Evolutionary conservation across 2,329 filamentous ascomycete genomes (phyloP).

Genomic region (Zelopaecilomyces penicillatus): DNA sequence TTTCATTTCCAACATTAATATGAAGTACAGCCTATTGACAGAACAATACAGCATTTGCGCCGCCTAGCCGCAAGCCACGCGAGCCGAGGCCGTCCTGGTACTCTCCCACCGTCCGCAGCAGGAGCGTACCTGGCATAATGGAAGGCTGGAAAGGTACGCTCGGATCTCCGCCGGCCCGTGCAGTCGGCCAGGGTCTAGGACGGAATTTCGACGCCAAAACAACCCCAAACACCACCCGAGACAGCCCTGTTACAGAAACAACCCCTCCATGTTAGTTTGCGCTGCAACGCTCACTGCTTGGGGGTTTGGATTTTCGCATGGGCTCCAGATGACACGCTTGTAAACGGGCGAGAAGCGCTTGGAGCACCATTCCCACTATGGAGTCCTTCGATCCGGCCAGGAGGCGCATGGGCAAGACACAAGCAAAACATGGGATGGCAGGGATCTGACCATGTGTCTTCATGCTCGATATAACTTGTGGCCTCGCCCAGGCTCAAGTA

Average conservation of each 20-base stretch:
- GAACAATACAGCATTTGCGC: no score
- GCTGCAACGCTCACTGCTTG: no score
- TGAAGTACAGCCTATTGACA: no score
- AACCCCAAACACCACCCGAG: slow-evolving; percentile 24
- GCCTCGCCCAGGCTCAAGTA: slow-evolving; percentile 3
- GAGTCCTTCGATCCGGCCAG: not conserved
- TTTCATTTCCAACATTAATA: no score
- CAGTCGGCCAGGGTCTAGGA: slow-evolving; percentile 7
- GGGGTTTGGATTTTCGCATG: no score
- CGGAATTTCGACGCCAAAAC: slow-evolving; percentile 8
- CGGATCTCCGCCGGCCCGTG: slow-evolving; percentile 6
- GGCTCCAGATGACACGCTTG: no score
- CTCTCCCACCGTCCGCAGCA: no score
- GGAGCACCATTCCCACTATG: not conserved
- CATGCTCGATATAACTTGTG: slow-evolving; percentile 13
- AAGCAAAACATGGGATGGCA: slow-evolving; percentile 16
- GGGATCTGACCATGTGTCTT: slow-evolving; percentile 3
- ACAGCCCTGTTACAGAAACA: slow-evolving; percentile 26
- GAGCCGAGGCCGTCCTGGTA: no score
- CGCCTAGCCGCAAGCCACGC: no score
- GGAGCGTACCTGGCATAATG: no score
- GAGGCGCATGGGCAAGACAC: not conserved
- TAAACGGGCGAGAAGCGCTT: no score
- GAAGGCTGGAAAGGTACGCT: not conserved
- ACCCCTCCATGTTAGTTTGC: no score